Conservation (phyloP, 192 early-diverging fungal genomes). For the Coemansia furcata region DNA sequence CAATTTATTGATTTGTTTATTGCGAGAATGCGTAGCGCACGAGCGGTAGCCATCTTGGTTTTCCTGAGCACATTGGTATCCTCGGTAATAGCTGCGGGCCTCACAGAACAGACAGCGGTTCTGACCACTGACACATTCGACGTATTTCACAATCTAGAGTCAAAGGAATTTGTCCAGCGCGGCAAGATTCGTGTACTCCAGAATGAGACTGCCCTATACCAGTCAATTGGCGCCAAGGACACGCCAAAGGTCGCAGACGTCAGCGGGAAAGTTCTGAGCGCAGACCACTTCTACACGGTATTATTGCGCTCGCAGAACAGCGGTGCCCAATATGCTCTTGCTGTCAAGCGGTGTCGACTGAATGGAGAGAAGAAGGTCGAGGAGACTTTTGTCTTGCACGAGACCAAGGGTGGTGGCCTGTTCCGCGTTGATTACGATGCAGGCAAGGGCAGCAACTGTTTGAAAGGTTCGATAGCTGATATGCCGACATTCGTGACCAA, state of each 20-base stretch:
- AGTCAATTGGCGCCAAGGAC: slow-evolving; percentile 10
- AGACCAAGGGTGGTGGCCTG: slow-evolving; percentile 11
- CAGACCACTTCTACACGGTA: background rate
- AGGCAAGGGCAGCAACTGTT: slow-evolving; percentile 29
- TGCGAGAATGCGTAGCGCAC: background rate
- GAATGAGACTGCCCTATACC: slow-evolving; percentile 36
- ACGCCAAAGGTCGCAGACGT: slow-evolving; percentile 11
- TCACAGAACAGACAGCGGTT: background rate
- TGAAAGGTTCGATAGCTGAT: background rate
- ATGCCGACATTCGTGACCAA: slow-evolving; percentile 9
- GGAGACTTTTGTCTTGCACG: slow-evolving; percentile 44
- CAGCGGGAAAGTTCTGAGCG: background rate
- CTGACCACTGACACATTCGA: slow-evolving; percentile 19
- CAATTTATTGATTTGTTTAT: background rate
- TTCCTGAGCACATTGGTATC: background rate
- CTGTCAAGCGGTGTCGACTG: slow-evolving; percentile 25
- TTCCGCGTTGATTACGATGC: slow-evolving; percentile 44
- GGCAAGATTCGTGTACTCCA: slow-evolving; percentile 32
- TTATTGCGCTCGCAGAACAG: background rate
- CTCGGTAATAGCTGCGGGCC: background rate
- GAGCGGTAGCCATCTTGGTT: background rate
- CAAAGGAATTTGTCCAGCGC: slow-evolving; percentile 28
- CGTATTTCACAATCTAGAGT: slow-evolving; percentile 28
- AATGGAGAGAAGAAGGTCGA: slow-evolving; percentile 18
- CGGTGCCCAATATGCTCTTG: slow-evolving; percentile 14